Evolutionary conservation across 441 rosid genomes (phyloP).

Genomic region (Heliophila coronopifolia): DNA sequence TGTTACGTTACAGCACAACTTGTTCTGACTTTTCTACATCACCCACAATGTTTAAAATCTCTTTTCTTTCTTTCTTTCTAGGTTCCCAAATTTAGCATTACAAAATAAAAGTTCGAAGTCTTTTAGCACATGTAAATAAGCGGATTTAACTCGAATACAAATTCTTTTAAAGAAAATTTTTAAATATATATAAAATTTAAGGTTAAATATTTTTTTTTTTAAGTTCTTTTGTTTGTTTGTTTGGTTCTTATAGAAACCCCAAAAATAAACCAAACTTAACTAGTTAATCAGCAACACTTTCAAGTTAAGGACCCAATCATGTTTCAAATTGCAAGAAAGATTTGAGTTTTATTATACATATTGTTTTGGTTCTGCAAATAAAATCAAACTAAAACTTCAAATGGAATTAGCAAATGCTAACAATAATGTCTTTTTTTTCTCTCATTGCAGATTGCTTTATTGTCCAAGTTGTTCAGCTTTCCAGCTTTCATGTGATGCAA

Average conservation of each 20-base stretch:
- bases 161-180: too few relatives aligned
- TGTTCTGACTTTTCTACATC: slow-evolving; percentile 27
- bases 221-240: neutral
- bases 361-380: slow-evolving; percentile 30
- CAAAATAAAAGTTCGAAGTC: slow-evolving; percentile 1
- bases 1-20: slow-evolving; percentile 21
- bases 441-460: slow-evolving; percentile 33
- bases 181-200: too few relatives aligned
- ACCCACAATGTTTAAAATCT: slow-evolving; percentile 22
- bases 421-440: slow-evolving; percentile 16
- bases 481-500: slow-evolving; percentile 91
- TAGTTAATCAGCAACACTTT: slow-evolving; percentile 15
- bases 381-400: slow-evolving; percentile 33
- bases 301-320: slow-evolving; percentile 14
- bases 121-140: too few relatives aligned
- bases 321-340: slow-evolving; percentile 23
- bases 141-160: too few relatives aligned
- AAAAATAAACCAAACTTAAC: slow-evolving; percentile 13
- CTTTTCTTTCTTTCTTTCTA: slow-evolving; percentile 19
- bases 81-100: neutral
- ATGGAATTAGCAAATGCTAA: slow-evolving; percentile 29
- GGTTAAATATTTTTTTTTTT: too few relatives aligned
- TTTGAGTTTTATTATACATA: slow-evolving; percentile 29
- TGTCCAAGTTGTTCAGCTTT: slow-evolving; percentile 57
- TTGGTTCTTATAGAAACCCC: neutral